These are phyloP conservation scores for Penicillium roqueforti DNA, from an alignment of 495 filamentous ascomycete species.

Conservation along the genomic window DNA sequence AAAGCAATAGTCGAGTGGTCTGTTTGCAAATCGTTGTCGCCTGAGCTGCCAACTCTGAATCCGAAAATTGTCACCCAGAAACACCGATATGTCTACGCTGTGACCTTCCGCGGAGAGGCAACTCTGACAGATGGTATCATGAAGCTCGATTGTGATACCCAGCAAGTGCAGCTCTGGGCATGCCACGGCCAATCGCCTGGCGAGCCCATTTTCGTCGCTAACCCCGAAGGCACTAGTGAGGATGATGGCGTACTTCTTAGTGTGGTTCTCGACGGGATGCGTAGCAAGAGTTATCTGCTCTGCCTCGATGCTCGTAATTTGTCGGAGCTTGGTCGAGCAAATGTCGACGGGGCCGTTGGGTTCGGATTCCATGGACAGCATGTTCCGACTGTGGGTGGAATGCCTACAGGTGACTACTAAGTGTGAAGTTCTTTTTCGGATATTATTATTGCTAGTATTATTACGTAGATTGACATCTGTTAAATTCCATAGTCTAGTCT, in stretches of 20 bases:
- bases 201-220: conserved; percentile 68
- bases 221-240: conserved; percentile 33
- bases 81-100: conserved; percentile 63
- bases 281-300: conserved; percentile 63
- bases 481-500: neutral
- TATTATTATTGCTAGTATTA: neutral
- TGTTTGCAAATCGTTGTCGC: conserved; percentile 24
- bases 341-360: conserved; percentile 55
- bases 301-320: conserved; percentile 63
- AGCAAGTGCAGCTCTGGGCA: conserved; percentile 49
- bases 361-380: conserved; percentile 73
- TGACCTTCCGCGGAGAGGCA: conserved; percentile 52
- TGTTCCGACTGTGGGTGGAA: conserved; percentile 28
- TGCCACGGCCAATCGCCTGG: conserved; percentile 63
- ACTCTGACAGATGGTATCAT: conserved; percentile 62
- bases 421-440: neutral
- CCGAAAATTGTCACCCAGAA: conserved; percentile 47
- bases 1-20: conserved; percentile 36
- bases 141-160: conserved; percentile 61
- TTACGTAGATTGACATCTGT: neutral
- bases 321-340: conserved; percentile 62
- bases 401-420: conserved; percentile 35
- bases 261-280: conserved; percentile 63
- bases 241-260: conserved; percentile 72
- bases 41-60: conserved; percentile 70